phyloP scores from a whole-genome alignment of 805 yeast species.

The Sugiyamaella lignohabitans region DNA sequence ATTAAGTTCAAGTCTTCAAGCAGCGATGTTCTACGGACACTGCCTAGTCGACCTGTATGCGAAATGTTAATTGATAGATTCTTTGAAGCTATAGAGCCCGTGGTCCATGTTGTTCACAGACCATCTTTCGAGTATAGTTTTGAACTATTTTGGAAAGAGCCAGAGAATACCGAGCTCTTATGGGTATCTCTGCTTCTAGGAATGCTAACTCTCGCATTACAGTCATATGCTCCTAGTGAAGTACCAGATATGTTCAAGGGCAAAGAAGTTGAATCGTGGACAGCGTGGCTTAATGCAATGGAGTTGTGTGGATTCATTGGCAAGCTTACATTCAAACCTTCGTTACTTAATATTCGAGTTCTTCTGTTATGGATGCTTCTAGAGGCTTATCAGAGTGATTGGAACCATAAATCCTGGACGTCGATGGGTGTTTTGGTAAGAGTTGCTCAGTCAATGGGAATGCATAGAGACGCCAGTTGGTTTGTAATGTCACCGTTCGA shows the following conservation, averaged over 20 bases:
- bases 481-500: slow-evolving; percentile 28
- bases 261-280: slow-evolving; percentile 20
- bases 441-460: slow-evolving; percentile 31
- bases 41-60: slow-evolving; percentile 23
- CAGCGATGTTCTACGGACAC: slow-evolving; percentile 21
- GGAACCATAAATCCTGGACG: slow-evolving; percentile 26
- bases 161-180: slow-evolving; percentile 24
- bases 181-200: slow-evolving; percentile 29
- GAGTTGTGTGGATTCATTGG: slow-evolving; percentile 29
- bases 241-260: slow-evolving; percentile 21
- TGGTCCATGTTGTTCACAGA: slow-evolving; percentile 25
- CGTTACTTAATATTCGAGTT: slow-evolving; percentile 26
- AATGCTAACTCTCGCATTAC: slow-evolving; percentile 25
- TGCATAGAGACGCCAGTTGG: slow-evolving; percentile 33
- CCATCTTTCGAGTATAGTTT: slow-evolving; percentile 26
- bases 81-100: slow-evolving; percentile 25
- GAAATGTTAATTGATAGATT: slow-evolving; percentile 25
- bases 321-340: slow-evolving; percentile 26
- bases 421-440: slow-evolving; percentile 27
- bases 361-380: slow-evolving; percentile 28
- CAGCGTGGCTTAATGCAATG: slow-evolving; percentile 25
- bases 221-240: slow-evolving; percentile 21
- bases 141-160: slow-evolving; percentile 27
- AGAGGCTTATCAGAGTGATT: slow-evolving; percentile 21
- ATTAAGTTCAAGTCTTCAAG: slow-evolving; percentile 15